Percentiles rank a stretch among this genome's conserved stretches.
Evolutionary conservation across 345 rosid genomes (phyloP).

Genomic region (Camelina laxa): DNA sequence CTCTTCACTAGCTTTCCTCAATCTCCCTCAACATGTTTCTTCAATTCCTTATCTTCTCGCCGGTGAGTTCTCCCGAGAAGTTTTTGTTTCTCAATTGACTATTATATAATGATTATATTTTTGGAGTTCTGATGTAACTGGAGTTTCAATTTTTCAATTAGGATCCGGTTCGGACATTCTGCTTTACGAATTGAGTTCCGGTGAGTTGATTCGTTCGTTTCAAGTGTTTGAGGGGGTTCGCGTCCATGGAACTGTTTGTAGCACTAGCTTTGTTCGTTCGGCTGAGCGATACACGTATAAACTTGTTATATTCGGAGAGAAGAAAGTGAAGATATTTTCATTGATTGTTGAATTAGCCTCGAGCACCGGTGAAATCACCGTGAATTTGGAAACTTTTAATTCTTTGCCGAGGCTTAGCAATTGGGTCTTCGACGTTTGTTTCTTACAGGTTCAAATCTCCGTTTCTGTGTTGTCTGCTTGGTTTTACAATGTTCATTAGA

Average conservation of each 20-base stretch:
- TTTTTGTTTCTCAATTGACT: neutral
- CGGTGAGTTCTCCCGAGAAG: conserved; percentile 43
- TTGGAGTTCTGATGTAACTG: neutral
- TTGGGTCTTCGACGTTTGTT: conserved; percentile 80
- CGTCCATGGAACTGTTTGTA: conserved; percentile 74
- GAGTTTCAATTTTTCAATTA: conserved; percentile 28
- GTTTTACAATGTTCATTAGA: conserved; percentile 18
- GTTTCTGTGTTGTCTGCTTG: neutral
- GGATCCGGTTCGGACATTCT: conserved; percentile 86
- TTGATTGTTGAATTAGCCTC: conserved; percentile 43
- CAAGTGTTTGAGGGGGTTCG: conserved; percentile 85
- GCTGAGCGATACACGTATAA: conserved; percentile 30
- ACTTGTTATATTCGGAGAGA: conserved; percentile 72
- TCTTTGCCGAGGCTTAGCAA: conserved; percentile 76
- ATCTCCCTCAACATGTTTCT: conserved; percentile 55
- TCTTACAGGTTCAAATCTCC: conserved; percentile 59
- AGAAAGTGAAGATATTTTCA: conserved; percentile 68
- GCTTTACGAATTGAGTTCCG: conserved; percentile 61
- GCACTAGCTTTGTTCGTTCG: conserved; percentile 31
- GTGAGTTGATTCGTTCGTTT: conserved; percentile 60
- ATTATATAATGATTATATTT: neutral
- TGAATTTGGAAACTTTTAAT: conserved; percentile 51
- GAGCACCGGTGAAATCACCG: conserved; percentile 38
- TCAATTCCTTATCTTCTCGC: conserved; percentile 68
- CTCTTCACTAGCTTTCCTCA: conserved; percentile 78